Percentiles rank a stretch among this genome's conserved stretches.
phyloP scores from a whole-genome alignment of 2,329 filamentous ascomycete genomes.

The Ceratocystiopsis brevicomis region DNA sequence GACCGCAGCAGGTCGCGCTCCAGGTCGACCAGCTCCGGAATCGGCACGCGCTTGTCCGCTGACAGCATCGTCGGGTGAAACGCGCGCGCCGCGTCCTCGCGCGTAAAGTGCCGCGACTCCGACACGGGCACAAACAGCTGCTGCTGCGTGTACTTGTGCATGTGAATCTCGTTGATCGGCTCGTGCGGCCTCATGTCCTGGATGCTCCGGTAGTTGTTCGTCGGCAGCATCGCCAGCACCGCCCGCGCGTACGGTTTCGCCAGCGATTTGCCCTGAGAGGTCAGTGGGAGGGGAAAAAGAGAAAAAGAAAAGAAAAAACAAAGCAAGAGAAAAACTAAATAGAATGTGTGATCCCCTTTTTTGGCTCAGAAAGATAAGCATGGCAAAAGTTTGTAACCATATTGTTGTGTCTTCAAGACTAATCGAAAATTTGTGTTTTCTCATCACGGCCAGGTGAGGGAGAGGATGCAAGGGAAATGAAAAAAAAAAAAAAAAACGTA shows the following conservation, averaged over 20 bases:
- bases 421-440: constrained; percentile 64
- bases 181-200: constrained; percentile 29
- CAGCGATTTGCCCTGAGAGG: constrained; percentile 49
- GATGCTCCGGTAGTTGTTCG: constrained; percentile 32
- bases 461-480: not conserved
- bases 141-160: constrained; percentile 41
- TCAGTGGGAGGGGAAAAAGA: not conserved
- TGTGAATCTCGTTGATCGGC: constrained; percentile 44
- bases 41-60: constrained; percentile 40
- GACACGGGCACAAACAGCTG: constrained; percentile 47
- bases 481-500: constrained; percentile 27
- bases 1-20: constrained; percentile 28
- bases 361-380: constrained; percentile 46
- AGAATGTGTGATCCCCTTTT: not conserved
- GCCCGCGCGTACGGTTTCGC: constrained; percentile 61
- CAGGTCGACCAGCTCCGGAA: constrained; percentile 40
- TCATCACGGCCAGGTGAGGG: constrained; percentile 28
- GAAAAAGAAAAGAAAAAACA: not conserved
- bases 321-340: not conserved
- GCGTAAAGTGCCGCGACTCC: constrained; percentile 43
- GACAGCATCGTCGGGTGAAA: constrained; percentile 42
- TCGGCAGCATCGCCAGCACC: constrained; percentile 65
- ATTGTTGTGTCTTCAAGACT: constrained; percentile 91
- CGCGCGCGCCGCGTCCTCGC: constrained; percentile 44
- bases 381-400: constrained; percentile 54